Evolutionary conservation across 306 rosid genomes (phyloP), one percentile per base, ranked within the genome.

Genomic region (Quercus berberidifolia): DNA sequence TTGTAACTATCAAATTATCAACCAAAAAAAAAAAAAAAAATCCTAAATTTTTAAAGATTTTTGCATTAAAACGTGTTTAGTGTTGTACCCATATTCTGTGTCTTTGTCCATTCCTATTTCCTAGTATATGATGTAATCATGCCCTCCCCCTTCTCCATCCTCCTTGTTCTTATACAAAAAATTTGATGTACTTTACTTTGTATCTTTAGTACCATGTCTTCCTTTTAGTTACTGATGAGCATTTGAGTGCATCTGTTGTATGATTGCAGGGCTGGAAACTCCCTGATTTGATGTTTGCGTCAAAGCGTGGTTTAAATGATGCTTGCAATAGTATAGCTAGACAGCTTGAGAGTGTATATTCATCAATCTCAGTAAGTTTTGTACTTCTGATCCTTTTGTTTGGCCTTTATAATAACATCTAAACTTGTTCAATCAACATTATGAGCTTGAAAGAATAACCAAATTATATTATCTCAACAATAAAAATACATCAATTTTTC

Each of bases 251-350:
- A 59, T 62, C 74, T 71, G 74, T 80, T 74, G 30, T 83, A 54
- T 82, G 63, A 80, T 84, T 84, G 52, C 86, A 96, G 99, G 99
- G 99, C 14, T 93, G 98, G 99, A 88, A 81, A 85, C 97, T 96
- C 81, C 97, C 98, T 33, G 91, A 89, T 83, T 55, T 96, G 91
- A 96, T 93, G 99, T 90, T 96, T 90, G 99, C 98, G 41, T 89
- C 99, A 20, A 89, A 83, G 86, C 94, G 96, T 73, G 82, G 98
- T 83, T 83, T 96, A 81, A 86, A 92, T 25, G 96, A 96, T 86
- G 99, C 99, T 67, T 86, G 93, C 83, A 69, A 62, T 71, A 85
- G 94, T 62, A 82, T 96, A 21, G 88, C 91, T 70, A 90, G 82
- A 81, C 90, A 93, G 87, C 86, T 96, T 74, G 97, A 91, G 76